Base-by-base conservation (phyloP, 805 yeast genomes). In the Cyberlindnera bimundalis region DNA sequence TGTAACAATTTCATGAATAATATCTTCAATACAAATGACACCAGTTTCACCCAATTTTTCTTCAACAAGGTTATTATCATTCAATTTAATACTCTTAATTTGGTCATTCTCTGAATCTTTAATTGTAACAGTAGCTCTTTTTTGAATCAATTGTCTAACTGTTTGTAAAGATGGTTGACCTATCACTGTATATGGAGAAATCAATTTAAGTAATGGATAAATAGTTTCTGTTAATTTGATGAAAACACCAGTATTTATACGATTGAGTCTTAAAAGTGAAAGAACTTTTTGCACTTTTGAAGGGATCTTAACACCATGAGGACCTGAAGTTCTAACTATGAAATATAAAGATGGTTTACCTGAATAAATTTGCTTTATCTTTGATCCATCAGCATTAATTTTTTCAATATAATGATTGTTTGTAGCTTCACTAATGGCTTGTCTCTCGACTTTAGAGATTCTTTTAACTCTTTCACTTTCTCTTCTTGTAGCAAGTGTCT, bases 21-120 rank as follows among this genome's bases (percentile, higher is more conserved):
- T 70, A 64, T 85, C 95, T 66, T 85, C 93, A 15, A 83, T 74
- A 76, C 95, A 85, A 48, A 85, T 78, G 45, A 82, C 67, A 21
- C 91, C 89, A 40, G 69, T 66, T 8, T 81, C 84, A 29, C 82
- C 82, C 47, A 85, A 70, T 54, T 70, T 67, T 54, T 84, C 89
- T 65, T 85, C 95, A 38, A 85, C 81, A 29, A 79, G 63, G 53
- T 78, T 80, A 67, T 85, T 85, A 62, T 81, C 88, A 60, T 84
- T 85, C 52, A 85, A 65, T 43, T 78, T 73, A 29, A 73, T 62
- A 35, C 68, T 66, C 34, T 66, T 68, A 12, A 57, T 51, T 1
- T 48, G 36, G 13, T 58, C 66, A 26, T 64, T 45, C 20, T 60
- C 66, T 23, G 64, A 67, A 28, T 63, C 67, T 12, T 55, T 61